These are phyloP conservation scores for Colletotrichum siamense DNA, from an alignment of 2,329 filamentous ascomycete genomes.

Conservation along the genomic window DNA sequence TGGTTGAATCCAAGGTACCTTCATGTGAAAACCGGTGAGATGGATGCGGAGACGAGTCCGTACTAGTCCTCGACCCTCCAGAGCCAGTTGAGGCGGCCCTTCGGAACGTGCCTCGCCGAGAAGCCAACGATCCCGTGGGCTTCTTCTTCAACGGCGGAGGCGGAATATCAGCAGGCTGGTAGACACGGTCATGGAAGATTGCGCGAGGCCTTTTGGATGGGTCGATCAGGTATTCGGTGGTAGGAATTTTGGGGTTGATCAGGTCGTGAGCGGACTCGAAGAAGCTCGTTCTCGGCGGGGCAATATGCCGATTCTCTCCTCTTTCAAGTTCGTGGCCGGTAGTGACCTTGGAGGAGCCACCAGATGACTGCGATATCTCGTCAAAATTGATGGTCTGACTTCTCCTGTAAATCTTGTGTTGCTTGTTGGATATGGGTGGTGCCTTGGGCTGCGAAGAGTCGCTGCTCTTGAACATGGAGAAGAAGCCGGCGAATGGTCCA, in stretches of 20 bases:
- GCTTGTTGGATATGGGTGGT: constrained; percentile 60
- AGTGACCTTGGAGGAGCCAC: constrained; percentile 48
- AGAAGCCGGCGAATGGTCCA: constrained; percentile 66
- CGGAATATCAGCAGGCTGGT: constrained; percentile 92
- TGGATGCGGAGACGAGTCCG: constrained; percentile 22
- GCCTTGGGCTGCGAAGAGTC: constrained; percentile 47
- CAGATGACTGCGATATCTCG: constrained; percentile 37
- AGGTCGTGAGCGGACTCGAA: constrained; percentile 95
- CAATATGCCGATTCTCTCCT: constrained; percentile 55
- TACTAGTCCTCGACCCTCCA: constrained; percentile 23
- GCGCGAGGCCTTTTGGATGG: constrained; percentile 82
- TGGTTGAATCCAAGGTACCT: constrained; percentile 47
- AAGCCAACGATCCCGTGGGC: constrained; percentile 37
- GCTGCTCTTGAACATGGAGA: constrained; percentile 75
- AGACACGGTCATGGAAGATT: constrained; percentile 96
- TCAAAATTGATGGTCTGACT: constrained; percentile 73
- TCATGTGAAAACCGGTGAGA: constrained; percentile 41
- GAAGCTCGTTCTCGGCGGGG: constrained; percentile 88
- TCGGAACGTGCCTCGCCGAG: constrained; percentile 35
- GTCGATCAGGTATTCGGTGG: constrained; percentile 81
- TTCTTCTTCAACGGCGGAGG: constrained; percentile 72
- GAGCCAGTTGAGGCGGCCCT: constrained; percentile 21
- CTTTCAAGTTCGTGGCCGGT: constrained; percentile 54
- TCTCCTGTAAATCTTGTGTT: constrained; percentile 75
- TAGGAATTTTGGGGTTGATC: constrained; percentile 86